These are phyloP conservation scores for Cordyceps cicadae DNA, from an alignment of 2,329 filamentous ascomycete species.

Conservation along the genomic window DNA sequence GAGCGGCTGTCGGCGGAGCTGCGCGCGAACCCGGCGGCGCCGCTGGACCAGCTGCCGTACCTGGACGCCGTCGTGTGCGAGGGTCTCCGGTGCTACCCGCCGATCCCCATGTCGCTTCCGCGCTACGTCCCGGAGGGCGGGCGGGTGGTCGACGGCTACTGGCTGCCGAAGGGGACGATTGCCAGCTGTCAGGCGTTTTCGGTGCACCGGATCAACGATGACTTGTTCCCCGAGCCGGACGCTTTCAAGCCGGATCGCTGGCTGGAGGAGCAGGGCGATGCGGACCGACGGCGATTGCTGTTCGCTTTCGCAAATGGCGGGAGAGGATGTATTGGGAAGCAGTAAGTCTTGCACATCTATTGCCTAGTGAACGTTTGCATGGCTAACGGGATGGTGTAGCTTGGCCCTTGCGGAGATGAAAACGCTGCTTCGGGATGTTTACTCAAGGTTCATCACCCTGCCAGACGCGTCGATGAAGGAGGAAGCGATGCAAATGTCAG, in stretches of 20 bases:
- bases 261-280: slow-evolving; percentile 66
- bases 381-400: slow-evolving; percentile 16
- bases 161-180: slow-evolving; percentile 44
- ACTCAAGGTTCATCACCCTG: slow-evolving; percentile 48
- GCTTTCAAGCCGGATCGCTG: slow-evolving; percentile 74
- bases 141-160: slow-evolving; percentile 46
- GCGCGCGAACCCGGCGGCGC: slow-evolving; percentile 26
- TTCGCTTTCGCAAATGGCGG: slow-evolving; percentile 61
- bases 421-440: slow-evolving; percentile 52
- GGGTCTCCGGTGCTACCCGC: slow-evolving; percentile 52
- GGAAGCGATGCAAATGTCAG: slow-evolving; percentile 54
- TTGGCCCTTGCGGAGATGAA: slow-evolving; percentile 63
- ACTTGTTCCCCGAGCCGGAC: slow-evolving; percentile 73
- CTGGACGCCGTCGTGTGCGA: slow-evolving; percentile 58
- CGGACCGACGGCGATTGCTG: slow-evolving; percentile 55
- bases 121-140: slow-evolving; percentile 48
- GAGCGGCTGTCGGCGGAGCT: slow-evolving; percentile 45
- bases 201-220: slow-evolving; percentile 48
- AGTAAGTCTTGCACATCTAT: slow-evolving; percentile 40
- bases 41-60: slow-evolving; percentile 45
- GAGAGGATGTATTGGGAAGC: slow-evolving; percentile 57
- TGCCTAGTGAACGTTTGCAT: too few relatives aligned
- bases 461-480: slow-evolving; percentile 45
- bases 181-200: slow-evolving; percentile 56
- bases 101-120: slow-evolving; percentile 60